Evolutionary conservation across 495 filamentous ascomycete genomes (phyloP).

Genomic region (Penicillium turbatum): DNA sequence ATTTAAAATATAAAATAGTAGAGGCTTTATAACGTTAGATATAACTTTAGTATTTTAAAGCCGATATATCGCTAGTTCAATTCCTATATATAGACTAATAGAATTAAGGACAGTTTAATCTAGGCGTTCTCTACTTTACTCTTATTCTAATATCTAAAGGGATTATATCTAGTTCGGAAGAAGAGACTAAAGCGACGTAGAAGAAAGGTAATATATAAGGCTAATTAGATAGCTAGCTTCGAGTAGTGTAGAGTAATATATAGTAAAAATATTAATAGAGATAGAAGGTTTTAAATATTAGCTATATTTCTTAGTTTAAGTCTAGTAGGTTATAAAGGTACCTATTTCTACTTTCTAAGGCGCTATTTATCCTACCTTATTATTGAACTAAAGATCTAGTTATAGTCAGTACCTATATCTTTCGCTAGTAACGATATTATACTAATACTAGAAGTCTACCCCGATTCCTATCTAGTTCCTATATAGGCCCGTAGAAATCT

Average conservation of each 20-base stretch:
- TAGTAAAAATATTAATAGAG: not conserved
- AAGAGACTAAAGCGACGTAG: not conserved
- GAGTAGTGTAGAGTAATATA: not conserved
- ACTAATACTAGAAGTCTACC: not conserved
- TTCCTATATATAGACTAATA: not conserved
- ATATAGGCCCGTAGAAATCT: not conserved
- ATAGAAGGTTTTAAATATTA: not conserved
- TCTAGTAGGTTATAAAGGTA: not conserved
- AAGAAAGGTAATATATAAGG: not conserved
- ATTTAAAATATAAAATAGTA: not conserved
- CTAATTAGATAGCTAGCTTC: not conserved
- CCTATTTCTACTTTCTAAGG: not conserved
- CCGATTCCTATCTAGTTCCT: not conserved
- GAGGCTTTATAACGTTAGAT: not conserved
- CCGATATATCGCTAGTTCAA: not conserved
- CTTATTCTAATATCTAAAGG: not conserved
- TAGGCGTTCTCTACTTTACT: slow-evolving; percentile 1
- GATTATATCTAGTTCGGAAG: not conserved
- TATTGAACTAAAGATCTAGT: not conserved
- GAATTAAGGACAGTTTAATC: not conserved
- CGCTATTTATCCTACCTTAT: not conserved
- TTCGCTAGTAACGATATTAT: not conserved
- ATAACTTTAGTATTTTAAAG: not conserved
- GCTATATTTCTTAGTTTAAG: not conserved
- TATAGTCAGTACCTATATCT: not conserved